Conservation (phyloP, 768 basidiomycete genomes). For the Rhodotorula sphaerocarpa region DNA sequence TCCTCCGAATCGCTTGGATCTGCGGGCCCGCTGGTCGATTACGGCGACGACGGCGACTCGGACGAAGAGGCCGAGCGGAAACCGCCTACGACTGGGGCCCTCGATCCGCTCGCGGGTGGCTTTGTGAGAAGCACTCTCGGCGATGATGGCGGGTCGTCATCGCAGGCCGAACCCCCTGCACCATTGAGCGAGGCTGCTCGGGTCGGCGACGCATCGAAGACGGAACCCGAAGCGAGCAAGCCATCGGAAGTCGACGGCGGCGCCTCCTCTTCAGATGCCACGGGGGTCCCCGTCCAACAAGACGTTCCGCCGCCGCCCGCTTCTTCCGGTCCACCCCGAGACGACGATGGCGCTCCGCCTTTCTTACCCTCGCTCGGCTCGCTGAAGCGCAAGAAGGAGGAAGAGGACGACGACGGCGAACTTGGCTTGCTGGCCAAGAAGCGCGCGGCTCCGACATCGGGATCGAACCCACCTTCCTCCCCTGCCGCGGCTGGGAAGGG, state of each 20-base stretch:
- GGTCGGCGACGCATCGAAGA: too few species aligned
- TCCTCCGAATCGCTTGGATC: neutral
- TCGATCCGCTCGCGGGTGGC: too few species aligned
- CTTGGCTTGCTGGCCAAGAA: slow-evolving; percentile 8
- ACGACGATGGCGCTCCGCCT: neutral
- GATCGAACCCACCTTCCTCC: neutral
- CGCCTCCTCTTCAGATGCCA: too few species aligned
- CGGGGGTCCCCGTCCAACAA: too few species aligned
- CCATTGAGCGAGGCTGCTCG: too few species aligned
- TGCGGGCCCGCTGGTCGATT: slow-evolving; percentile 7
- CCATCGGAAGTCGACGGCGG: too few species aligned
- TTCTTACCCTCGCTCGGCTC: slow-evolving; percentile 3
- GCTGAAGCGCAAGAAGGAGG: slow-evolving; percentile 24
- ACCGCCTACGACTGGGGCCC: neutral
- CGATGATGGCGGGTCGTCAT: neutral
- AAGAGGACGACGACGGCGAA: slow-evolving; percentile 15
- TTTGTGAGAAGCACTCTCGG: too few species aligned
- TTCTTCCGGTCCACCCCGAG: too few species aligned
- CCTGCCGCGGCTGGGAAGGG: neutral
- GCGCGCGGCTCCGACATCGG: neutral
- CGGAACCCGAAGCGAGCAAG: too few species aligned
- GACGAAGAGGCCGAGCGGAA: slow-evolving; percentile 11
- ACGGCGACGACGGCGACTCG: slow-evolving; percentile 13
- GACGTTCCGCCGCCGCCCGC: too few species aligned
- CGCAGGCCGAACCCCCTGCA: neutral